phyloP scores from a whole-genome alignment of 306 rosid species.

The Notholithocarpus densiflorus region DNA sequence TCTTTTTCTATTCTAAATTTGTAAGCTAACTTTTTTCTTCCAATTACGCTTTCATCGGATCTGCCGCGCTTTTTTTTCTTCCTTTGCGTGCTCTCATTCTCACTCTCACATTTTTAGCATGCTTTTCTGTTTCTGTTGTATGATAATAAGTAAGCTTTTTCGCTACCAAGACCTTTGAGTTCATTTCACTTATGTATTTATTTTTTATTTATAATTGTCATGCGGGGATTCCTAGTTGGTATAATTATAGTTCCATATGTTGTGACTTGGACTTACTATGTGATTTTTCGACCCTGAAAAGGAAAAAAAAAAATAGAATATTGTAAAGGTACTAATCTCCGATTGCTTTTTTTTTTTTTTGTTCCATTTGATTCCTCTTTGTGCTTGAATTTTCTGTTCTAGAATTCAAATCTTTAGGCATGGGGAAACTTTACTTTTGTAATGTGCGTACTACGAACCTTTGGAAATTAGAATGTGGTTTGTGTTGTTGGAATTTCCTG shows the following conservation, averaged over 20 bases:
- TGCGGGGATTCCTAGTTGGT: neutral
- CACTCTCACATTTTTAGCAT: constrained; percentile 23
- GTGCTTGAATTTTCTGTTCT: neutral
- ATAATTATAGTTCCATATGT: neutral
- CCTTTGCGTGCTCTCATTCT: constrained; percentile 56
- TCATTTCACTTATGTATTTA: constrained; percentile 17
- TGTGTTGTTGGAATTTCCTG: too few relatives aligned
- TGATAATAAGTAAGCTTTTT: neutral
- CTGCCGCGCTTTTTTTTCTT: too few relatives aligned
- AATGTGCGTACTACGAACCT: too few relatives aligned
- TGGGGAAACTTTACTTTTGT: neutral
- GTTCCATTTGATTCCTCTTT: neutral
- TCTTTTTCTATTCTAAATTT: too few relatives aligned
- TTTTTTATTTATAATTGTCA: neutral
- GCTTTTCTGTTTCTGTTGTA: constrained; percentile 10
- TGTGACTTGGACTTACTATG: neutral
- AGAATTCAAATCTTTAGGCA: neutral
- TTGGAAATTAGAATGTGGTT: too few relatives aligned
- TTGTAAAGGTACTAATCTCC: neutral
- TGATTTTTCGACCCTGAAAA: neutral
- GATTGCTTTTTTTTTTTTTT: neutral
- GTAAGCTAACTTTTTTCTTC: too few relatives aligned
- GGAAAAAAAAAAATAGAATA: neutral
- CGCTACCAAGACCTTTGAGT: neutral
- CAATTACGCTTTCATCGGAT: too few relatives aligned